Conservation (phyloP, 2,329 filamentous ascomycete species). For the Penicillium griseofulvum region DNA sequence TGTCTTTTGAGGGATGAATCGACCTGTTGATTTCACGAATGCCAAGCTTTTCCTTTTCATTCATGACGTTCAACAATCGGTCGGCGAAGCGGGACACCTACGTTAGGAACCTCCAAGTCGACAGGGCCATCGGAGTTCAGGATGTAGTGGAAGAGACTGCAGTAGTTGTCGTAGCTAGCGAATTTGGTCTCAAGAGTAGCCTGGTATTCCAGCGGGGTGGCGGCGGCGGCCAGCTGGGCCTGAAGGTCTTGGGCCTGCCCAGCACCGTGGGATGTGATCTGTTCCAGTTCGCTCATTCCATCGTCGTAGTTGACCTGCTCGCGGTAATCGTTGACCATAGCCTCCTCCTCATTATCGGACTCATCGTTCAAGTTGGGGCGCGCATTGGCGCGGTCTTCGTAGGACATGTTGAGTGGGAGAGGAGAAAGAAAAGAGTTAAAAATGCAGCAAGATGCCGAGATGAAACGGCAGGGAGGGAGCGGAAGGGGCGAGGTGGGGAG, state of each 20-base stretch:
- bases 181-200: slow-evolving; percentile 96
- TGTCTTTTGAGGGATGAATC: background rate
- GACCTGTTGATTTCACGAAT: slow-evolving; percentile 4
- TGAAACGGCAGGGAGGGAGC: slow-evolving; percentile 19
- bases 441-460: slow-evolving; percentile 16
- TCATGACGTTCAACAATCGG: slow-evolving; percentile 8
- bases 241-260: slow-evolving; percentile 88
- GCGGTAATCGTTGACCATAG: slow-evolving; percentile 90
- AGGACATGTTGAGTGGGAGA: slow-evolving; percentile 42
- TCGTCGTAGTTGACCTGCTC: slow-evolving; percentile 95
- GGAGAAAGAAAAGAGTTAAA: slow-evolving; percentile 7
- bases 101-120: slow-evolving; percentile 92
- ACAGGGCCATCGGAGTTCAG: slow-evolving; percentile 99
- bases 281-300: slow-evolving; percentile 76
- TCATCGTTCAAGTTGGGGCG: slow-evolving; percentile 63
- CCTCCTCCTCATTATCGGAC: slow-evolving; percentile 94
- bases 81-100: slow-evolving; percentile 52
- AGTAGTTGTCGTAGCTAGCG: slow-evolving; percentile 98
- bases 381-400: slow-evolving; percentile 44
- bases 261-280: slow-evolving; percentile 66
- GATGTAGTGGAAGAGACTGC: slow-evolving; percentile 98
- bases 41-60: slow-evolving; percentile 17
- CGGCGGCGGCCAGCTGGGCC: slow-evolving; percentile 83
- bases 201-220: slow-evolving; percentile 93
- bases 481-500: slow-evolving; percentile 19